Percentiles rank a stretch among this genome's conserved stretches.
These are phyloP conservation scores for Boeremia exigua DNA, from an alignment of 2,329 filamentous ascomycete species.

Conservation along the genomic window DNA sequence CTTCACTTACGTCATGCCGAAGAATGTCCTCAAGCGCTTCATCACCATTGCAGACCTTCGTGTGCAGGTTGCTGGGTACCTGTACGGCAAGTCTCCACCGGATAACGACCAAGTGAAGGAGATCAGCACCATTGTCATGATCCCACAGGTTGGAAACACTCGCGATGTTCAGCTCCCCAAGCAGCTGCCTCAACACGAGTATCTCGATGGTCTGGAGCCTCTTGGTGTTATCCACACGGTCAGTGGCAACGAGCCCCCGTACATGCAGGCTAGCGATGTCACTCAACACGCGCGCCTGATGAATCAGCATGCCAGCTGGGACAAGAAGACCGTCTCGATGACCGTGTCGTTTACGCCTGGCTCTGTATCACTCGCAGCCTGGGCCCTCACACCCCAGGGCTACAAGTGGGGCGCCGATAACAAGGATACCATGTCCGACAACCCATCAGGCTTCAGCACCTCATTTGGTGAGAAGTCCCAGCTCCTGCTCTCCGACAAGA, in stretches of 20 bases:
- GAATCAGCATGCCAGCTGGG: slow-evolving; percentile 79
- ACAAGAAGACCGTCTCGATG: slow-evolving; percentile 92
- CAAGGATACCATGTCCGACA: slow-evolving; percentile 88
- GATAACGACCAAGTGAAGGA: slow-evolving; percentile 98
- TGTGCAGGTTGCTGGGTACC: slow-evolving; percentile 93
- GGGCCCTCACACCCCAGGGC: slow-evolving; percentile 87
- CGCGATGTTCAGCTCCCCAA: slow-evolving; percentile 91
- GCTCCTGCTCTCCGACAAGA: slow-evolving; percentile 88
- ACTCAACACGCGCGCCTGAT: slow-evolving; percentile 92
- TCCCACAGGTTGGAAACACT: slow-evolving; percentile 93
- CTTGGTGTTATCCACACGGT: slow-evolving; percentile 95
- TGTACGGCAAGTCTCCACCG: slow-evolving; percentile 89
- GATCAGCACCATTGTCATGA: slow-evolving; percentile 94
- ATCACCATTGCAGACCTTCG: slow-evolving; percentile 96
- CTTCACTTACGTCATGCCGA: slow-evolving; percentile 97
- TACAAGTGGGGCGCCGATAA: slow-evolving; percentile 98
- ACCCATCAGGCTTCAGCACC: slow-evolving; percentile 91
- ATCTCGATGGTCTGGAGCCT: slow-evolving; percentile 84
- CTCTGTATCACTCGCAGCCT: slow-evolving; percentile 91
- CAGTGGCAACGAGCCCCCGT: slow-evolving; percentile 91
- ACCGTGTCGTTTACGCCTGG: slow-evolving; percentile 96
- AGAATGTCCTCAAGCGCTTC: slow-evolving; percentile 97
- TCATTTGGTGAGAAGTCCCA: slow-evolving; percentile 96
- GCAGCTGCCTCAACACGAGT: slow-evolving; percentile 89
- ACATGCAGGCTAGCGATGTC: slow-evolving; percentile 95